Evolutionary conservation across 768 basidiomycete genomes (phyloP), one percentile per base, ranked within the genome.

Genomic region (Naematelia aurantialba): DNA sequence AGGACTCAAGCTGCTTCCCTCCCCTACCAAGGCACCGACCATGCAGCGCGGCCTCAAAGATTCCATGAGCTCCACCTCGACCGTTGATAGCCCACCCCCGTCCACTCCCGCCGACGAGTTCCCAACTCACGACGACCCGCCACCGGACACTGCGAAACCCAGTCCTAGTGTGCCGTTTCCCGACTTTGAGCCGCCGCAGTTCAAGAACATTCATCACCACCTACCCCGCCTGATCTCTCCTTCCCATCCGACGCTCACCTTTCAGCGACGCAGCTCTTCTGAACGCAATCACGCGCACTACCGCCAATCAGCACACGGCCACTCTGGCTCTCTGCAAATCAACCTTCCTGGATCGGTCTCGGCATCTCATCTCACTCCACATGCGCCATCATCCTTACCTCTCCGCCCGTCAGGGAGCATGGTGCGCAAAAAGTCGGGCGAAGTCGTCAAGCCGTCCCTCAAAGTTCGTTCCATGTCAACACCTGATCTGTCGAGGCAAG

Each of bases 371-470:
- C 19, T 45, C 48, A 29, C 46, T 34, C 22, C 24, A 50, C 3
- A 25, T 17, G 52, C 24, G 25, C 54, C 55, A 58, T 58, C n/a
- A 14, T 55, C 61, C 12, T 34, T 42, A 11, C 46, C 47, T 12
- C 60, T 61, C 39, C 68, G 62, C 12, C 68, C 68, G 21, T 51
- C 59, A 13, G 58, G 55, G 12, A 68, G 80, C 58, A 81, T 88
- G 63, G 79, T 90, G 42, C 85, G 91, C 62, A 97, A 97, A 79
- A 97, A 96, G 79, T 89, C 89, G 5, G 93, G 94, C 34, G 89
- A 96, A 77, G 85, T 89, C 10, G 85, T 98, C 70, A 93, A 91
- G 76, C 86, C 91, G 2, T 91, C 91, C 1, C 83, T 97, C 66
- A 98, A 96, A 78, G 80, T 83, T 5, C 81, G 85, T 82, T 86